Evolutionary conservation across 2,329 filamentous ascomycete genomes (phyloP), one percentile per base, ranked within the genome.

Genomic region (Colletotrichum lindemuthianum): DNA sequence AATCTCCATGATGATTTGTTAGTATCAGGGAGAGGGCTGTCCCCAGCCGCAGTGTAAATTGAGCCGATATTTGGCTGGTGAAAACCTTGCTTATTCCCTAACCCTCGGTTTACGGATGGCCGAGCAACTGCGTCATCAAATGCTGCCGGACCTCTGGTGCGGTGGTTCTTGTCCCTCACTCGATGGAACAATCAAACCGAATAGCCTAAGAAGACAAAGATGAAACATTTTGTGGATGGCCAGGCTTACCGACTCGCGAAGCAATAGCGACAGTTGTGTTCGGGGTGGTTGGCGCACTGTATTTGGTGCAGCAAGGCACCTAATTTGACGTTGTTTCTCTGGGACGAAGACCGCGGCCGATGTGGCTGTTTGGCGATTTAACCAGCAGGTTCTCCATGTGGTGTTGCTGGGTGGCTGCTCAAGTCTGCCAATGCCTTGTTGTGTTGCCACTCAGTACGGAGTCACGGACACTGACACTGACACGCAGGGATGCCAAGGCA

Each of bases 191-290:
- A 52, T 49, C 11, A 48, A 65, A 51, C 49, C 32, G 54, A 61
- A 47, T 13, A 15, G 34, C 34, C 11, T 40, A 40, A 50, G 15
- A 33, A 47, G 50, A 33, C 39, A 33, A 45, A 63, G 45, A 53
- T 53, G 48, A 66, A 66, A 66, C 53, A 64, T 54, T 59, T 54
- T 64, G 59, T 64, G 63, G 63, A 59, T 47, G 59, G 37, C 15
- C 32, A 49, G 13, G 12, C 47, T 24, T 3, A 24, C 4, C 24
- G 4, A 5, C 24, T 13, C 41, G 57, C 24, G 34, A 16, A 16
- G 34, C 36, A 47, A 15, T 43, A 47, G 45, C 13, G 47, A 47
- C 41, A 61, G 40, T 48, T 16, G 41, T 55, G 41, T n/a, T n/a
- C n/a, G n/a, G n/a, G n/a, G n/a, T 13, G 12, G 41, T 32, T 16